Base-by-base conservation (phyloP, 2,329 filamentous ascomycete species). In the Laburnicola sp. region DNA sequence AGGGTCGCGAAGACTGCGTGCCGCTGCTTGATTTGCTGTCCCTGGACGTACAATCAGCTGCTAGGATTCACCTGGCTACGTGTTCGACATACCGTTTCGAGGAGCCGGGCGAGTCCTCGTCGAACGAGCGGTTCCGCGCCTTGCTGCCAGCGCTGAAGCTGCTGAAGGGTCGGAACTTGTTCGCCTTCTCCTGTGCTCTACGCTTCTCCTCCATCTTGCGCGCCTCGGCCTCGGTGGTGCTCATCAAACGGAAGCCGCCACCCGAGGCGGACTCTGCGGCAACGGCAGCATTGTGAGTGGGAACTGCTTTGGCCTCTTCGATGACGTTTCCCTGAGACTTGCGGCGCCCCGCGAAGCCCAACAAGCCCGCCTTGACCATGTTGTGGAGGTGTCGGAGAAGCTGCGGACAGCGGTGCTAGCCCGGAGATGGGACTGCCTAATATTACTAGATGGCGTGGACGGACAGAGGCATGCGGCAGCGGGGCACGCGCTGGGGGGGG, bases 21-120 rank as follows among this genome's bases (percentile, higher is more conserved):
- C 68, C 69, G 59, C 65, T 74, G 60, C 71, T 74, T n/a, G 70
- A 72, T 53, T 73, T 73, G 62, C 70, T 73, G 53, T 71, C 70
- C 52, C 70, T 73, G 63, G 57, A 57, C 57, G 55, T 58, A 48
- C 50, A 54, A 44, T 71, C 55, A 71, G 64, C 58, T 61, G 53
- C 42, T 51, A 54, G 54, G 56, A 54, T 49, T 48, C 53, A 53
- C 48, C 53, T 50, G 27, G 39, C 49, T 35, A 45, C 22, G 36
- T 26, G 11, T 8, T 48, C n/a, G 42, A 58, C 67, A 63, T 70
- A 71, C 69, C 70, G 68, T 56, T 72, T 71, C 34, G 64, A 68
- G 45, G 68, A 69, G 35, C 54, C 59, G 54, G 64, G 67, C 51
- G 69, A 72, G 2, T 71, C 68, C 16, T 71, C 70, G 28, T 72